Evolutionary conservation across 768 basidiomycete genomes (phyloP).

Genomic region (Russula abietina): DNA sequence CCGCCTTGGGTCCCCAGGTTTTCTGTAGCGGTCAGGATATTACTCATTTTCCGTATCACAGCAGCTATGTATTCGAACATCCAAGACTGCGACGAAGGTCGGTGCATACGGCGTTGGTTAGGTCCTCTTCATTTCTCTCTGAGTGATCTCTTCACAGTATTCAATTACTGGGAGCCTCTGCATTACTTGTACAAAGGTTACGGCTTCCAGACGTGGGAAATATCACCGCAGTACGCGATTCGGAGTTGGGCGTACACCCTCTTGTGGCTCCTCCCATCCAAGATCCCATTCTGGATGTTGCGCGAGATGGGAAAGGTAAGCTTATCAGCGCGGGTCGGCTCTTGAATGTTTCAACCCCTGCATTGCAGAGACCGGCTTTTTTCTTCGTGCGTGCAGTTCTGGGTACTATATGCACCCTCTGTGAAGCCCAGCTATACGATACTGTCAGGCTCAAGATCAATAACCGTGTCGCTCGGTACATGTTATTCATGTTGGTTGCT

Average conservation of each 20-base stretch:
- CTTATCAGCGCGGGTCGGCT: not conserved
- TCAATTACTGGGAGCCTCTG: constrained; percentile 98
- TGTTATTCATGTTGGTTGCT: constrained; percentile 77
- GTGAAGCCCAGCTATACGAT: constrained; percentile 80
- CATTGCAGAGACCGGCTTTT: constrained; percentile 70
- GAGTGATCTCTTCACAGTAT: constrained; percentile 50
- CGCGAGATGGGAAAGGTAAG: constrained; percentile 69
- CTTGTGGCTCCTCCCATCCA: constrained; percentile 66
- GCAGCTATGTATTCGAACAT: constrained; percentile 95
- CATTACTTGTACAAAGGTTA: constrained; percentile 83
- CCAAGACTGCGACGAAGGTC: constrained; percentile 96
- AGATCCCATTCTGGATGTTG: constrained; percentile 43
- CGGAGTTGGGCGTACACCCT: constrained; percentile 93
- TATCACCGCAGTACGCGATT: constrained; percentile 84
- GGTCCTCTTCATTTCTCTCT: not conserved
- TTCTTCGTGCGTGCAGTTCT: constrained; percentile 82
- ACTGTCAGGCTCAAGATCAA: constrained; percentile 76
- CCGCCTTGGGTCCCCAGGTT: constrained; percentile 85
- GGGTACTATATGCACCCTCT: constrained; percentile 62
- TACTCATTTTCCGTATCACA: constrained; percentile 72
- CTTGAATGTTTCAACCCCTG: constrained; percentile 18
- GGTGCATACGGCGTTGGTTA: not conserved
- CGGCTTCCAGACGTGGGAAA: constrained; percentile 98
- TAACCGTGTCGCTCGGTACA: constrained; percentile 87
- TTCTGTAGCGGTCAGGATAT: constrained; percentile 73